phyloP scores from a whole-genome alignment of 257 asterid species.

The Primulina tabacum region DNA sequence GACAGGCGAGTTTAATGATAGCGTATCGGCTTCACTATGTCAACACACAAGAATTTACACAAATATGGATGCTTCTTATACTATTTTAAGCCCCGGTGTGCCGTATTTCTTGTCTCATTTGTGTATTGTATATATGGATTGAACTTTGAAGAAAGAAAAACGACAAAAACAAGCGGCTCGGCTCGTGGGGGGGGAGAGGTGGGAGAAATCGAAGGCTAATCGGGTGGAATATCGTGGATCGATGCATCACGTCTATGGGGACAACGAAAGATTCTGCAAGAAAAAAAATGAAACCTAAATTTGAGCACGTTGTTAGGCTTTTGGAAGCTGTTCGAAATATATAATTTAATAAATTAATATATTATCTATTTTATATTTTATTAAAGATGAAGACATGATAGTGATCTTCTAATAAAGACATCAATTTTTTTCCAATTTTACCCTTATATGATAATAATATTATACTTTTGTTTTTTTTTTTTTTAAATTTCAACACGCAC shows the following conservation, averaged over 20 bases:
- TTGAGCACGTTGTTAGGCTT: too few relatives aligned
- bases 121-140: not conserved
- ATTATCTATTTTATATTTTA: too few relatives aligned
- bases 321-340: too few relatives aligned
- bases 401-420: too few relatives aligned
- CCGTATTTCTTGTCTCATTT: not conserved
- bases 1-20: constrained; percentile 27
- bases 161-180: not conserved
- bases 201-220: not conserved
- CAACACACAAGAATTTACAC: not conserved
- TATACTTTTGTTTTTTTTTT: too few relatives aligned
- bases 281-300: too few relatives aligned
- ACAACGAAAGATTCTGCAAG: not conserved
- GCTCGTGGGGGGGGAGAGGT: not conserved
- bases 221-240: not conserved
- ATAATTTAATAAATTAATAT: too few relatives aligned
- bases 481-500: too few relatives aligned
- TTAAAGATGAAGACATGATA: too few relatives aligned
- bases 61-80: not conserved
- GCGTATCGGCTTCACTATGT: constrained; percentile 50
- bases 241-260: not conserved
- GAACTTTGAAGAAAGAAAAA: not conserved
- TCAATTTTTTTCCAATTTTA: too few relatives aligned
- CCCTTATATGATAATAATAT: too few relatives aligned
- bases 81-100: not conserved